Evolutionary conservation across 2,329 filamentous ascomycete species (phyloP), one percentile per base, ranked within the genome.

Genomic region (Sarocladium oryzae): DNA sequence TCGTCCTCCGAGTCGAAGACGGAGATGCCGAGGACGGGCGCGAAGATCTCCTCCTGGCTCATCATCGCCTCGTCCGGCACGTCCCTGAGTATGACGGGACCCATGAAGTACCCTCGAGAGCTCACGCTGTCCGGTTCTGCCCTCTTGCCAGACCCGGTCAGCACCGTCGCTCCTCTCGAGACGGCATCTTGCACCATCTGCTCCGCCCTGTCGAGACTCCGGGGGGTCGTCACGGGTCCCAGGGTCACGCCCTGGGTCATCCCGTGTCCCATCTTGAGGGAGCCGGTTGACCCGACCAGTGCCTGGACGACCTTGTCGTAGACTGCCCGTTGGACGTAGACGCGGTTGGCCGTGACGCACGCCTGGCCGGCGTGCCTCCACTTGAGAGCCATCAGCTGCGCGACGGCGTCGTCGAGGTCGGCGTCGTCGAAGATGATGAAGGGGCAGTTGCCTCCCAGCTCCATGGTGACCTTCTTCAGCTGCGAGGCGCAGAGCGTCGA

Each of bases 361-460:
- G 85, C 88, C 67, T 89, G 86, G 20, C 86, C 85, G 1, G 82
- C 85, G 55, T 78, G 81, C 46, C 85, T 79, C 76, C 88, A 89
- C 62, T 89, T 89, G 53, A 79, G 83, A 3, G 52, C 56, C 58
- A 65, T 78, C 28, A 85, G 82, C 20, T 84, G 85, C 0, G 72
- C 70, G 13, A 89, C 79, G 0, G 86, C 85, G 18, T 73, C 71
- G 38, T 87, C 84, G 16, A 86, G 56, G 53, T 88, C 74, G n/a
- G 84, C 84, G 60, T 88, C 84, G 21, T 85, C 78, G 41, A 85
- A 76, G 1, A 88, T 75, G 49, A 89, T 76, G 1, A 82, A 78
- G 1, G 77, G 78, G 1, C 81, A 82, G 61, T 89, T 89, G 1
- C 85, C 85, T 0, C 86, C 86, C 0, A 89, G 71, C 61, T 89